Base-by-base conservation (phyloP, 805 yeast genomes). In the Saccharomycopsis lassenensis region DNA sequence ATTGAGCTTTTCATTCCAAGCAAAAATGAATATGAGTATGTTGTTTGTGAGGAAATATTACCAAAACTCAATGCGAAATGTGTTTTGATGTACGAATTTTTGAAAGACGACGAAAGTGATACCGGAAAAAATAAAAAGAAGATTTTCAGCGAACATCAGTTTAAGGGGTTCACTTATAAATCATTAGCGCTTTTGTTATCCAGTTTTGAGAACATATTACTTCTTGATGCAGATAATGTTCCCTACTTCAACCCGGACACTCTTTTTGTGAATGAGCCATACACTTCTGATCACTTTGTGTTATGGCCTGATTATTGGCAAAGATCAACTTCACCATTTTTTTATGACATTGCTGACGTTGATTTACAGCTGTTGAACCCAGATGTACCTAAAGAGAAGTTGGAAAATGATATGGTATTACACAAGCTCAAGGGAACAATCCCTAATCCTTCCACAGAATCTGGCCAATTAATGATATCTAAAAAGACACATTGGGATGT, bases 1-100 rank as follows among this genome's bases (percentile, higher is more conserved):
- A 74, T 86, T 15, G 95, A 86, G 61, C 80, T 86, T 7, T 67
- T 83, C 46, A 72, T 86, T 45, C 93, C 94, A 6, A 67, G 71
- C 25, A 61, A 65, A 15, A 68, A 68, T 22, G 91, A 81, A 49
- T 81, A 73, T 49, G 91, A 83, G 49, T 65, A 72, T 24, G 80
- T 77, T 39, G 64, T 76, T 35, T 85, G 95, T 57, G 73, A 70
- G 16, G 57, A 59, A 6, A 61, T 79, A 2, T 61, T 83, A 46
- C 86, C 89, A 0, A 48, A 52, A 15, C 55, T 77, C 39, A 69
- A 74, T 41, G 89, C 78, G 3, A 65, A 64, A 45, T 84, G 95
- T 63, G 69, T 80, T 11, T 65, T 74, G 35, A 59, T 83, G 57
- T 64, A 67, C 12, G 73, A 75, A 38, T 76, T 71, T 11, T 51